Evolutionary conservation across 345 rosid genomes (phyloP), one percentile per base, ranked within the genome.

Genomic region (Eucalyptus caleyi): DNA sequence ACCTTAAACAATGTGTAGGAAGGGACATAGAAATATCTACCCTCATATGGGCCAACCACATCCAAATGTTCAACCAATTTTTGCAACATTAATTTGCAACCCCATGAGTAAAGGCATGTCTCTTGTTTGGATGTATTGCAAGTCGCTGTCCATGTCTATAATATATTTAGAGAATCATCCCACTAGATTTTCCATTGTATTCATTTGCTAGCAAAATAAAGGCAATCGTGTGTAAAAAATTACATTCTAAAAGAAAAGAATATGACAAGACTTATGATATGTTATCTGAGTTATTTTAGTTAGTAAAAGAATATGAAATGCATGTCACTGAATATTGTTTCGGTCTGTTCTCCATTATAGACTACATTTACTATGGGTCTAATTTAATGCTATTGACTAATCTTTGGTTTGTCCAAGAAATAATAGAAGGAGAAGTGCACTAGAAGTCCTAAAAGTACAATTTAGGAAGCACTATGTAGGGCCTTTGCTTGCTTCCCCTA

Each of bases 331-430:
- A 27, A 60, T 53, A 53, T 53, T 19, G 56, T 53, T 53, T 53
- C 5, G 5, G 24, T 53, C 24, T 0, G 4, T 8, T 53, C 0
- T 19, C 24, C 56, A 53, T 53, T 53, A 53, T 53, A 53, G 56
- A 53, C 32, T 60, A 60, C 30, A 60, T 27, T 60, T 60, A 60
- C 7, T 26, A 60, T 60, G 67, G n/a, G 32, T 60, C 15, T 26
- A 60, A 27, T 60, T 60, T 27, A 60, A 60, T 27, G 67, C 16
- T 26, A 11, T 60, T 12, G 67, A 16, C 9, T 65, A 16, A 32
- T 14, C 34, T n/a, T 65, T 65, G 72, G 5, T 6, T 65, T 65
- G 72, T 65, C 72, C 34, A 30, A 65, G 19, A 65, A 65, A 65
- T 0, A 65, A 30, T 65, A 65, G 32, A 30, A 15, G 37, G 37